Evolutionary conservation across 1,284 basidiomycete species (phyloP).

Genomic region (Ganoderma meredithae): DNA sequence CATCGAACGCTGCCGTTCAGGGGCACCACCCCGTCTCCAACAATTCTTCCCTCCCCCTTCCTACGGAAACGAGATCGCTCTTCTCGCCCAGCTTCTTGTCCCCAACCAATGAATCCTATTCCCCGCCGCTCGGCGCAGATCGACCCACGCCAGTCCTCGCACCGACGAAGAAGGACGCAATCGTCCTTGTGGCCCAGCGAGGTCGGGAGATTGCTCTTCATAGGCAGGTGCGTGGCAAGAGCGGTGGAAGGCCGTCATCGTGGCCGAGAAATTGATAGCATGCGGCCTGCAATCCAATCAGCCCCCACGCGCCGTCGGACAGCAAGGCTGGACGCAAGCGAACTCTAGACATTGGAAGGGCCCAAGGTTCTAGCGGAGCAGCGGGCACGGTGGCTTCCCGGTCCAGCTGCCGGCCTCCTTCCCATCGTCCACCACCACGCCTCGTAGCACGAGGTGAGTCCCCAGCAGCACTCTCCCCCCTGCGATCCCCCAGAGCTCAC

Average conservation of each 20-base stretch:
- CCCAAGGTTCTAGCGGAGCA: constrained; percentile 9
- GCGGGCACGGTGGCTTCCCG: not conserved
- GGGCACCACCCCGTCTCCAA: not conserved
- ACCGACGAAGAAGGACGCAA: not conserved
- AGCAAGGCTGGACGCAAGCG: not conserved
- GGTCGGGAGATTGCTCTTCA: not conserved
- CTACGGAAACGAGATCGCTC: not conserved
- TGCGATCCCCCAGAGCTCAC: not conserved
- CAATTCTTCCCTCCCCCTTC: not conserved
- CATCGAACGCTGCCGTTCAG: not conserved
- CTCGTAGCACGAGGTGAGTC: not conserved
- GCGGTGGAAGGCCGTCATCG: not conserved
- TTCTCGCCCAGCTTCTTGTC: not conserved
- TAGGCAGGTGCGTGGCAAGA: constrained; percentile 3
- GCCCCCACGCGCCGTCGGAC: not conserved
- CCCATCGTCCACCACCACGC: constrained; percentile 7
- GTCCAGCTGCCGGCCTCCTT: not conserved
- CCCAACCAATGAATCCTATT: no score
- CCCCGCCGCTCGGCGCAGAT: constrained; percentile 2
- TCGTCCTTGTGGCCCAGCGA: not conserved
- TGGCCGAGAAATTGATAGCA: not conserved
- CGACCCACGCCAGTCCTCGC: constrained; percentile 4
- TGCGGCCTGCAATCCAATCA: not conserved
- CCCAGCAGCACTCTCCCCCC: not conserved
- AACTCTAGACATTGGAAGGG: not conserved